Base-by-base conservation (phyloP, 1,139 yeast species). In the Casaregolazyma suthepensis region DNA sequence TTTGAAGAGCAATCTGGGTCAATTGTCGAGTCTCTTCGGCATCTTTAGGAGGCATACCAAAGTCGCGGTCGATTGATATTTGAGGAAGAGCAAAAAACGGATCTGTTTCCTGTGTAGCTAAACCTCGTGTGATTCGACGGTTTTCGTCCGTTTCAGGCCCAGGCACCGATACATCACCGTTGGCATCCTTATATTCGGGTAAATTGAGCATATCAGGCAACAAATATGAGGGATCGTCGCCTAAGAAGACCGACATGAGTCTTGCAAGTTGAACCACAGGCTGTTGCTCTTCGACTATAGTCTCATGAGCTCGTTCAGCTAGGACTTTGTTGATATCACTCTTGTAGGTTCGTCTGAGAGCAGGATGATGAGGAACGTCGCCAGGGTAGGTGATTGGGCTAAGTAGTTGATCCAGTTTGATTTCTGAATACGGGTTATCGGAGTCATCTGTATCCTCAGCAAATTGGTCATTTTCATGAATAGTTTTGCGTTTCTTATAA, bases 331-430 rank as follows among this genome's bases (percentile, higher is more conserved):
- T 64, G 10, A 78, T 76, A 60, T 78, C 62, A 65, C 80, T 70
- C 57, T 72, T 73, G 66, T 80, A 93, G 0, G 95, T 85, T 57
- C 77, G 79, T 56, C 82, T 78, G 18, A 88, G 75, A 0, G 90
- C 81, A 6, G 85, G 84, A 63, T 88, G 93, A 1, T 78, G 76
- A 1, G 87, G 81, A 2, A 91, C 71, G 63, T 93, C 96, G 13
- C 88, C 78, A 0, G 97, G 94, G 56, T 87, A 87, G 15, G 81
- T 75, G 20, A 93, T 79, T 0, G 98, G 96, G 12, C 85, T 81
- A 56, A 93, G 72, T 23, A 90, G 72, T 50, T 83, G 83, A 20
- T 78, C 75, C 1, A 79, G 70, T 56, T 76, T 74, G 9, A 76
- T 74, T 20, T 66, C 70, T 22, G 69, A 69, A 51, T 78, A 72